A percentile compares a stretch with the other conserved stretches of the same genome.
Conservation (phyloP, 805 yeast genomes). For the Saccharomycopsis sp. region DNA sequence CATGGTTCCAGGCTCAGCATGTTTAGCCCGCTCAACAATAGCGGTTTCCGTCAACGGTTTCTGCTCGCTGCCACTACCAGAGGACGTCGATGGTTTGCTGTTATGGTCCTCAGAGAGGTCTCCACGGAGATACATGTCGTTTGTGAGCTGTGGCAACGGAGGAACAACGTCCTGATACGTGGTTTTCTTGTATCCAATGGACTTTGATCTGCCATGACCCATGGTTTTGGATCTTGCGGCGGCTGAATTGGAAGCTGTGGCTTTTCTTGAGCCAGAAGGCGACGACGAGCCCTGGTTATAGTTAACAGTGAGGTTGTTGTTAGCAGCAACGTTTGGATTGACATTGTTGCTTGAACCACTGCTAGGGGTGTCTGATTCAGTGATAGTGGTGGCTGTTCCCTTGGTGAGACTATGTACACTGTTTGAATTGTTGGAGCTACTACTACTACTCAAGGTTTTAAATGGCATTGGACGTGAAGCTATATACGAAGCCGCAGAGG, state of each 20-base stretch:
- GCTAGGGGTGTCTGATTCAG: background rate
- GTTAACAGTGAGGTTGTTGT: slow-evolving; percentile 18
- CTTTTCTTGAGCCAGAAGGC: too few relatives aligned
- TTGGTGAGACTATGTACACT: background rate
- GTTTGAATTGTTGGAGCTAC: background rate
- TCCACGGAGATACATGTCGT: slow-evolving; percentile 37
- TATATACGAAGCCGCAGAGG: slow-evolving; percentile 19
- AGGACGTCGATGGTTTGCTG: background rate
- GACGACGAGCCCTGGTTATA: slow-evolving; percentile 23
- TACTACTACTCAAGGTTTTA: background rate
- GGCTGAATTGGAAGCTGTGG: background rate
- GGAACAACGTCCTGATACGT: slow-evolving; percentile 23
- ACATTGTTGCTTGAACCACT: too few relatives aligned
- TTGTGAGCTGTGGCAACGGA: slow-evolving; percentile 29
- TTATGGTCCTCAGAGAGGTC: slow-evolving; percentile 44
- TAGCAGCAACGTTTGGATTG: too few relatives aligned
- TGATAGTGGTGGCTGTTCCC: background rate
- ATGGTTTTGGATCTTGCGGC: slow-evolving; percentile 83
- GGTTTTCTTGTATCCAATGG: slow-evolving; percentile 30
- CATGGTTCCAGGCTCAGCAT: slow-evolving; percentile 73
- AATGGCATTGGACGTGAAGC: background rate
- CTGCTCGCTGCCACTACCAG: slow-evolving; percentile 21
- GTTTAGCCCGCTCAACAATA: slow-evolving; percentile 41
- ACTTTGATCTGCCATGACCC: slow-evolving; percentile 69
- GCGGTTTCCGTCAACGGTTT: slow-evolving; percentile 41